Conservation (phyloP, 306 rosid genomes). For the Dryas alaskensis region DNA sequence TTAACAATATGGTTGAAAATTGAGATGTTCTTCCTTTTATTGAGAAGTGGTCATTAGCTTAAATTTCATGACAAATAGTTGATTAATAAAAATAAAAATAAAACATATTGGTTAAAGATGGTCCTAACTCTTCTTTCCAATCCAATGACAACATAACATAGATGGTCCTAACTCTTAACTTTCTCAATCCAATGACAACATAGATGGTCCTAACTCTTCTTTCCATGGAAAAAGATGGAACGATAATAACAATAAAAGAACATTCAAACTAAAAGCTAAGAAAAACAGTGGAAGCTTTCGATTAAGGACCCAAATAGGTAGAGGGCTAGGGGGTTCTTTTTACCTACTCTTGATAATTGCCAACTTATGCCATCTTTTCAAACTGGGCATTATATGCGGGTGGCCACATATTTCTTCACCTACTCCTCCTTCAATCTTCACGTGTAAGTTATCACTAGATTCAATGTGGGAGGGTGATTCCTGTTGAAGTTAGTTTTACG, state of each 20-base stretch:
- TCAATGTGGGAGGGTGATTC: background rate
- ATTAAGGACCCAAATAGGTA: background rate
- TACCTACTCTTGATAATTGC: slow-evolving; percentile 25
- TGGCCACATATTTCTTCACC: background rate
- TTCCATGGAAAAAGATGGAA: background rate
- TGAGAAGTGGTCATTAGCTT: no score
- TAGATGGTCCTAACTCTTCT: background rate
- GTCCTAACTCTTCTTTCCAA: no score
- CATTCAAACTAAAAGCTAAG: background rate
- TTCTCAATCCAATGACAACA: background rate
- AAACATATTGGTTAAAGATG: no score
- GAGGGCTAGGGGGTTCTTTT: slow-evolving; percentile 1
- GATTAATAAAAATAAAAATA: no score
- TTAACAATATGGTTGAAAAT: no score
- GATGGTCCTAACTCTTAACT: background rate
- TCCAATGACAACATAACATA: background rate
- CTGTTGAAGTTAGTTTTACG: background rate
- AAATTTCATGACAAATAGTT: no score
- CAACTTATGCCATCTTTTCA: slow-evolving; percentile 30
- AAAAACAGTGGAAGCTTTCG: background rate
- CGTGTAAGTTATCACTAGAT: background rate
- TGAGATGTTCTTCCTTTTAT: no score
- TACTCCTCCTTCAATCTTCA: background rate
- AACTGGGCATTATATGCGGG: slow-evolving; percentile 33
- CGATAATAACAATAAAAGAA: background rate